These are phyloP conservation scores for Esteya vermicola DNA, from an alignment of 2,329 filamentous ascomycete genomes.

Conservation along the genomic window DNA sequence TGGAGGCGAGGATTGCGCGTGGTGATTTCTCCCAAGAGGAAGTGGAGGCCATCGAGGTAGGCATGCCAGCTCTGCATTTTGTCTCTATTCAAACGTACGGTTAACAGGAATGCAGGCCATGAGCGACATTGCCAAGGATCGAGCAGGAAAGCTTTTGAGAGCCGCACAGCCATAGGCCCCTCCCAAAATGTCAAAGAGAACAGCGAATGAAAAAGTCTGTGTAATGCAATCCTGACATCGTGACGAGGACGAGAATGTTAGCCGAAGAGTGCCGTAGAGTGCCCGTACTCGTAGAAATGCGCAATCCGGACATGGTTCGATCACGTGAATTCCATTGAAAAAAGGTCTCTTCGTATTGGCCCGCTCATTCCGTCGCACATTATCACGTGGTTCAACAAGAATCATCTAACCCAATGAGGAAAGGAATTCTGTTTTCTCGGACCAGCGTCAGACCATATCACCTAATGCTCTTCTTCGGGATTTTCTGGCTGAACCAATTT, in stretches of 20 bases:
- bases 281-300: neutral
- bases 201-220: too few species aligned
- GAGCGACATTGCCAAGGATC: slow-evolving; percentile 78
- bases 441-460: slow-evolving; percentile 12
- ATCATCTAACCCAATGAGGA: slow-evolving; percentile 5
- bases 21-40: slow-evolving; percentile 55
- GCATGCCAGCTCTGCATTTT: too few species aligned
- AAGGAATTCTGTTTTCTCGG: slow-evolving; percentile 10
- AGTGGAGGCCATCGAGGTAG: slow-evolving; percentile 58
- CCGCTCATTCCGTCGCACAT: neutral
- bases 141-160: slow-evolving; percentile 50
- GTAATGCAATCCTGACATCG: neutral
- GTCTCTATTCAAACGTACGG: neutral
- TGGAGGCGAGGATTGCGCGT: slow-evolving; percentile 57
- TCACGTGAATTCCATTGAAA: neutral
- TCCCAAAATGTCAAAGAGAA: too few species aligned
- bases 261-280: neutral
- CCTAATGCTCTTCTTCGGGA: slow-evolving; percentile 9
- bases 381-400: slow-evolving; percentile 4
- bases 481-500: slow-evolving; percentile 4
- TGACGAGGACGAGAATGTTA: neutral
- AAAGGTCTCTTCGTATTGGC: slow-evolving; percentile 4
- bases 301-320: too few species aligned
- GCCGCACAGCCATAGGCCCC: too few species aligned
- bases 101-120: slow-evolving; percentile 49